These are phyloP conservation scores for Echinochloa phyllopogon DNA, from an alignment of 176 grass and related monocot genomes.

Conservation along the genomic window DNA sequence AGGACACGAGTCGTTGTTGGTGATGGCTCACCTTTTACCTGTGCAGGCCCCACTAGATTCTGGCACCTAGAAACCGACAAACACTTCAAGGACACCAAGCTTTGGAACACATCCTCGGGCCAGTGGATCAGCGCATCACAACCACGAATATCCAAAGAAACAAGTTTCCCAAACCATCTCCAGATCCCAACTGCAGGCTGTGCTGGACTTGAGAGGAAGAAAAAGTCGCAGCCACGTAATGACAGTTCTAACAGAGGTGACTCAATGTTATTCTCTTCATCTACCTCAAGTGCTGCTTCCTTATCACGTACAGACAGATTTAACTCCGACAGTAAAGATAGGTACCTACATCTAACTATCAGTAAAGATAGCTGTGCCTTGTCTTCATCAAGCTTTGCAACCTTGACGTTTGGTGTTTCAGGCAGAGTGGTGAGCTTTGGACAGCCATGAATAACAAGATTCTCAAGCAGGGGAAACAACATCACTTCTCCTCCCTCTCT, in stretches of 20 bases:
- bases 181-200: not conserved
- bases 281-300: not conserved
- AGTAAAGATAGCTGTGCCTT: not conserved
- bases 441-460: not conserved
- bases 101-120: slow-evolving; percentile 4
- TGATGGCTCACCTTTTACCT: not conserved
- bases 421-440: slow-evolving; percentile 20
- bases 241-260: not conserved
- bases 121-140: slow-evolving; percentile 4
- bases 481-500: not conserved
- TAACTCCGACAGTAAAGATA: not conserved
- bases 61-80: rapidly evolving
- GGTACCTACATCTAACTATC: not conserved
- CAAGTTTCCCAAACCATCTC: not conserved
- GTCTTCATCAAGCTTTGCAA: not conserved
- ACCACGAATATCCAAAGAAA: not conserved
- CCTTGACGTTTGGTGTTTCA: not conserved
- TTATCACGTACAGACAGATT: rapidly evolving
- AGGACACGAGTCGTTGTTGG: not conserved
- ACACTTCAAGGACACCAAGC: not conserved
- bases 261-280: not conserved
- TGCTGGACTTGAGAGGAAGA: not conserved
- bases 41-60: not conserved
- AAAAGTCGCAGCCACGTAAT: not conserved
- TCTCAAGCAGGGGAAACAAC: slow-evolving; percentile 28